These are phyloP conservation scores for Gnetum montanum DNA, from an alignment of 75 land plant genomes.

Conservation along the genomic window DNA sequence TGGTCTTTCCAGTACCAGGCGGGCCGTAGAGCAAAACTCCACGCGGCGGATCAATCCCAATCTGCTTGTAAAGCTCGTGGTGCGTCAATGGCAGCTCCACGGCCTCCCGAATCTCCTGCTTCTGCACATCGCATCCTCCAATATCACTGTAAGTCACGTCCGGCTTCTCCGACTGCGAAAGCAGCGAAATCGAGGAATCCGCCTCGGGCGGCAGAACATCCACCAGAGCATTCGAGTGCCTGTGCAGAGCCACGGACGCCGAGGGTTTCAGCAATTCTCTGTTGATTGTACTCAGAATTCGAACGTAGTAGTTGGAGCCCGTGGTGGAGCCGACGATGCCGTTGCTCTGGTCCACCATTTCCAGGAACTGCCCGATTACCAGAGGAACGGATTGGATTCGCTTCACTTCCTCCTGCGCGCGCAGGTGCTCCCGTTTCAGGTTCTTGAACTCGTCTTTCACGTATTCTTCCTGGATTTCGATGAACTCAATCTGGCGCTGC, in stretches of 20 bases:
- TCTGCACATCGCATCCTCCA: constrained; percentile 87
- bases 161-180: constrained; percentile 82
- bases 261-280: constrained; percentile 72
- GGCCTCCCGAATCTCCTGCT: constrained; percentile 88
- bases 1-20: constrained; percentile 80
- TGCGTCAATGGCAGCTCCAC: constrained; percentile 76
- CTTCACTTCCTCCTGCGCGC: constrained; percentile 92
- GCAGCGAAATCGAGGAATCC: constrained; percentile 71
- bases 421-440: constrained; percentile 60
- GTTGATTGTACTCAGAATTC: constrained; percentile 71
- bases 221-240: constrained; percentile 86
- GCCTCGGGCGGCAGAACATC: constrained; percentile 89
- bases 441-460: constrained; percentile 83
- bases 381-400: constrained; percentile 83
- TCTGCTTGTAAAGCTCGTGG: constrained; percentile 77
- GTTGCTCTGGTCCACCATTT: constrained; percentile 82
- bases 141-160: constrained; percentile 79
- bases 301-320: constrained; percentile 76
- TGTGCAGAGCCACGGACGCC: constrained; percentile 78
- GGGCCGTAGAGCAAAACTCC: constrained; percentile 81
- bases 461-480: constrained; percentile 81
- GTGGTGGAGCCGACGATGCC: constrained; percentile 85
- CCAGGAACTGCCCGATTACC: constrained; percentile 87
- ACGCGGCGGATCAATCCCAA: constrained; percentile 82
- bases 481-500: constrained; percentile 70